phyloP scores from a whole-genome alignment of 495 filamentous ascomycete genomes.

The Aspergillus ostianus region DNA sequence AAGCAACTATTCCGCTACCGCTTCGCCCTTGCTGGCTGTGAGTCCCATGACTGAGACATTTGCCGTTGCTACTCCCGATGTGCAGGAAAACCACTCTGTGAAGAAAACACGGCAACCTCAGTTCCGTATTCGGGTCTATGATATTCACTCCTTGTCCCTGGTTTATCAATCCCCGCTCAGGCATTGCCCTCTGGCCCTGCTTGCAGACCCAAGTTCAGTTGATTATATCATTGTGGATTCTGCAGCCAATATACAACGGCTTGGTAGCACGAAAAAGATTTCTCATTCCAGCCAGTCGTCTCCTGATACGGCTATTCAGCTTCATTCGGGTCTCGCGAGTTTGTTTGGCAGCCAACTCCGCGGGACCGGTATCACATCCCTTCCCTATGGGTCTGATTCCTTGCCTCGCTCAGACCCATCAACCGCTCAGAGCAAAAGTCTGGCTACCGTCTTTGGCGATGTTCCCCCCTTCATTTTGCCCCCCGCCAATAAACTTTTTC shows the following conservation, averaged over 20 bases:
- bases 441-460: slow-evolving; percentile 72
- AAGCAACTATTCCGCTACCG: slow-evolving; percentile 1
- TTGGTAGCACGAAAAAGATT: slow-evolving; percentile 57
- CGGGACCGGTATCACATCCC: slow-evolving; percentile 18
- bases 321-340: slow-evolving; percentile 47
- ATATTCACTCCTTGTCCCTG: slow-evolving; percentile 32
- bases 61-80: slow-evolving; percentile 25
- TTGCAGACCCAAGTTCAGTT: slow-evolving; percentile 45
- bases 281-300: slow-evolving; percentile 34
- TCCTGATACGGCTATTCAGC: slow-evolving; percentile 33
- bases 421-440: slow-evolving; percentile 60
- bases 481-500: slow-evolving; percentile 74
- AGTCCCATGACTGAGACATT: slow-evolving; percentile 37
- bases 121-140: slow-evolving; percentile 35
- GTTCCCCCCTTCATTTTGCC: slow-evolving; percentile 73
- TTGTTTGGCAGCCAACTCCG: slow-evolving; percentile 42
- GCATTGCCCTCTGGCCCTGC: slow-evolving; percentile 32
- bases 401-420: slow-evolving; percentile 43
- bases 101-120: slow-evolving; percentile 28
- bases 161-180: slow-evolving; percentile 28
- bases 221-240: slow-evolving; percentile 58
- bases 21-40: slow-evolving; percentile 33
- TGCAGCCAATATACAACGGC: slow-evolving; percentile 41
- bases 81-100: slow-evolving; percentile 1
- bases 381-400: slow-evolving; percentile 20